phyloP scores from a whole-genome alignment of 176 grass and related monocot species.

The Carex parvula region DNA sequence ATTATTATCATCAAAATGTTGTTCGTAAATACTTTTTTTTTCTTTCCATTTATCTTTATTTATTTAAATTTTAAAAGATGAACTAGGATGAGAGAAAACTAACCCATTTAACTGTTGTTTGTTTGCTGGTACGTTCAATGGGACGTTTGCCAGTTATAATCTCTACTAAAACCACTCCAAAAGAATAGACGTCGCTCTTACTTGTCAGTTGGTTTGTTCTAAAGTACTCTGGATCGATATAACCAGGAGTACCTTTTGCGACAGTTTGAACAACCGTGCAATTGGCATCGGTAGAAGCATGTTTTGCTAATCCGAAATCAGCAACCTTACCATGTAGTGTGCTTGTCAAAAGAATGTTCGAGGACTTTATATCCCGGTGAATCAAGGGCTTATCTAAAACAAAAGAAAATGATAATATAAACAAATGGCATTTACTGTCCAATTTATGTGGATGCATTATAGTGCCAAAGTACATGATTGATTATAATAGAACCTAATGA shows the following conservation, averaged over 20 bases:
- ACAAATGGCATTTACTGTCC: not conserved
- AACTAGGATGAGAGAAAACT: conserved; percentile 6
- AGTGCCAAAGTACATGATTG: not conserved
- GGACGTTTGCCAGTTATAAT: conserved; percentile 20
- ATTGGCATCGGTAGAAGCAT: not conserved
- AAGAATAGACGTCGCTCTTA: conserved; percentile 27
- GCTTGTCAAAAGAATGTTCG: conserved; percentile 21
- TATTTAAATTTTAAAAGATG: not conserved
- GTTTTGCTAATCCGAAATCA: conserved; percentile 24
- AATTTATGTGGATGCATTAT: not conserved
- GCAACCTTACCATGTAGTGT: conserved; percentile 23
- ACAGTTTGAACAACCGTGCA: not conserved
- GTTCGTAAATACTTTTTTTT: not conserved
- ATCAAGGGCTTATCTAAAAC: conserved; percentile 13
- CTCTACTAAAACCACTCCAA: conserved; percentile 26
- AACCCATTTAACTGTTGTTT: conserved; percentile 10
- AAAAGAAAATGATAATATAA: not conserved
- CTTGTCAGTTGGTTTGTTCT: conserved; percentile 11
- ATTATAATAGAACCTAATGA: not conserved
- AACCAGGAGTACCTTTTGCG: conserved; percentile 19
- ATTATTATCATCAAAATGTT: not conserved
- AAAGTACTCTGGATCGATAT: conserved; percentile 23
- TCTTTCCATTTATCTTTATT: not conserved
- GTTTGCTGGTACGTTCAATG: not conserved
- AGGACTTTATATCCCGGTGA: conserved; percentile 14